These are phyloP conservation scores for Vitis labrusca DNA, from an alignment of 164 flowering plant species.

Conservation along the genomic window DNA sequence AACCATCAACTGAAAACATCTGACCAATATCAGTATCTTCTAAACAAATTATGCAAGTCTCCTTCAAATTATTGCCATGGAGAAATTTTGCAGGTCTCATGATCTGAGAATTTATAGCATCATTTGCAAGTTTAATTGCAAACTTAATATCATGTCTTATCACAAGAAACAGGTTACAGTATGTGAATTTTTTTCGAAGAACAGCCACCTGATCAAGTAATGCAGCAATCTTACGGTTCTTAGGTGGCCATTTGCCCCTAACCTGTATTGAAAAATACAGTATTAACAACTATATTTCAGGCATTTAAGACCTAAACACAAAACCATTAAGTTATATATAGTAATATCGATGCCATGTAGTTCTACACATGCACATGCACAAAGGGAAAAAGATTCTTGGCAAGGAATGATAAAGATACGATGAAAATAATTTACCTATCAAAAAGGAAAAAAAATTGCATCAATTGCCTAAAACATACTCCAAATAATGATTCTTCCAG, in stretches of 20 bases:
- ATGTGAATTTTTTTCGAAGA: constrained; percentile 45
- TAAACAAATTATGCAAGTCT: constrained; percentile 71
- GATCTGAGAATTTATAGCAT: constrained; percentile 64
- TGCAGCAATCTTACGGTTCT: constrained; percentile 38
- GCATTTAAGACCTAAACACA: too few relatives aligned
- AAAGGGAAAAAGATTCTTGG: too few relatives aligned
- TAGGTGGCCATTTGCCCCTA: constrained; percentile 40
- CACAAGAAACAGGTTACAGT: constrained; percentile 34
- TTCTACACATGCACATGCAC: too few relatives aligned
- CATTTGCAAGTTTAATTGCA: constrained; percentile 69
- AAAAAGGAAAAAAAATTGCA: too few relatives aligned
- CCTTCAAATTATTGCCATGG: constrained; percentile 22
- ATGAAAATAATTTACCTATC: too few relatives aligned
- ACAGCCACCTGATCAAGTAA: constrained; percentile 36
- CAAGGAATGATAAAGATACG: too few relatives aligned
- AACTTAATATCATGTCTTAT: constrained; percentile 46
- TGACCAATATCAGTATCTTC: constrained; percentile 49
- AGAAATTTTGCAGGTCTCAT: constrained; percentile 23
- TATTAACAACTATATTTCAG: not conserved
- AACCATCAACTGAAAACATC: constrained; percentile 65
- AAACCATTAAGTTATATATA: too few relatives aligned
- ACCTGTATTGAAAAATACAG: constrained; percentile 32
- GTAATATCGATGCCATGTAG: too few relatives aligned
- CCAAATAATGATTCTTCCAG: too few relatives aligned
- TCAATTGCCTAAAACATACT: too few relatives aligned